Evolutionary conservation across 768 basidiomycete genomes (phyloP).

Genomic region (Xanthoconium stramineum): DNA sequence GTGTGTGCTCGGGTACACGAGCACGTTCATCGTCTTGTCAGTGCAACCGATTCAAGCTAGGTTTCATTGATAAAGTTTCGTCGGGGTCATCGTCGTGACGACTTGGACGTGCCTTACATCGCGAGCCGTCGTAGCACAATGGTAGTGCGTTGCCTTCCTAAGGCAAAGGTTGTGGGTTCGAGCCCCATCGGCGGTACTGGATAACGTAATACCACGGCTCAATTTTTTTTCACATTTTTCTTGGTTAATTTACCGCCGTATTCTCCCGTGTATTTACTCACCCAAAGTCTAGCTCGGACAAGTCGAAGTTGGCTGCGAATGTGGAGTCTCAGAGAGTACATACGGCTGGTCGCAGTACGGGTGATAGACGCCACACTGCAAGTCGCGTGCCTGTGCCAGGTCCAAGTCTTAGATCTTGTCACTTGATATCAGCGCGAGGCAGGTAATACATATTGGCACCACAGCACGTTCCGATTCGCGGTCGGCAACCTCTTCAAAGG

Average conservation of each 20-base stretch:
- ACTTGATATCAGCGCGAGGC: slow-evolving; percentile 5
- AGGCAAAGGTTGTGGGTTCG: slow-evolving; percentile 40
- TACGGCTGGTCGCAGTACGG: too few relatives aligned
- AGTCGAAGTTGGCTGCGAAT: too few relatives aligned
- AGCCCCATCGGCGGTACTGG: slow-evolving; percentile 37
- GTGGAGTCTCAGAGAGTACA: too few relatives aligned
- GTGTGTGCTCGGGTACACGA: slow-evolving; percentile 67
- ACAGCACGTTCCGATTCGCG: background rate
- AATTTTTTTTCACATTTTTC: slow-evolving; percentile 6
- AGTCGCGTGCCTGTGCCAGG: background rate
- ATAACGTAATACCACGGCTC: slow-evolving; percentile 20
- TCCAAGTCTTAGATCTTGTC: background rate
- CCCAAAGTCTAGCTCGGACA: too few relatives aligned
- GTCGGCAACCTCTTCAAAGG: background rate
- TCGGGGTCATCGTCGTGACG: background rate
- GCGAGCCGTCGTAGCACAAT: slow-evolving; percentile 38
- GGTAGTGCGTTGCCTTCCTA: slow-evolving; percentile 40
- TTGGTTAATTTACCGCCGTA: background rate
- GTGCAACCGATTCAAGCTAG: too few relatives aligned
- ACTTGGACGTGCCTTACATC: too few relatives aligned
- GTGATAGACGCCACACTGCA: too few relatives aligned
- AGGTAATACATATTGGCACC: background rate
- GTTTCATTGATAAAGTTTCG: too few relatives aligned
- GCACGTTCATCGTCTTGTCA: slow-evolving; percentile 57
- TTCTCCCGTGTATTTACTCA: too few relatives aligned